phyloP scores from a whole-genome alignment of 1,284 basidiomycete species.

The Marasmius sp. region DNA sequence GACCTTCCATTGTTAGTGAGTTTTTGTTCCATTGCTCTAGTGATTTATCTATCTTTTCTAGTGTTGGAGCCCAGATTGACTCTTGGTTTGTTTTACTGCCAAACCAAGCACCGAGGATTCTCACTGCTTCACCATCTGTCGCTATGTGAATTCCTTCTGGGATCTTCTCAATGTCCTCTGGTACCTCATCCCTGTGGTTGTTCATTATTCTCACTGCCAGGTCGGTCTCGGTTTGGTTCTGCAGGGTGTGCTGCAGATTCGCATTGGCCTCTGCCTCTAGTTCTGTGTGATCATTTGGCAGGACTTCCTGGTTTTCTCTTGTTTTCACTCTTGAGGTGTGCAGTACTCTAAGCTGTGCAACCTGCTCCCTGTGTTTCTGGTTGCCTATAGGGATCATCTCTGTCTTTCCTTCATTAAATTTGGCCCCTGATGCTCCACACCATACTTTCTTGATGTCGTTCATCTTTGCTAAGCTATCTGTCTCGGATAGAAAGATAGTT shows the following conservation, averaged over 20 bases:
- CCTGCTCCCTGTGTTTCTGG: background rate
- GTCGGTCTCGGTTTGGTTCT: no score
- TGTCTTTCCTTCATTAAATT: slow-evolving; percentile 23
- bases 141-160: slow-evolving; percentile 14
- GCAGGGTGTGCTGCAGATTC: no score
- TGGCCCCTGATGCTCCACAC: slow-evolving; percentile 22
- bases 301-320: background rate
- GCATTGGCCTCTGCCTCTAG: no score
- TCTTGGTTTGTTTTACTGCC: slow-evolving; percentile 15
- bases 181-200: no score
- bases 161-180: background rate
- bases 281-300: no score
- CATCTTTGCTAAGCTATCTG: slow-evolving; percentile 14
- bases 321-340: background rate
- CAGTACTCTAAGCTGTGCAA: no score
- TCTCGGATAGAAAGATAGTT: slow-evolving; percentile 10
- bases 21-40: slow-evolving; percentile 14
- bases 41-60: slow-evolving; percentile 15
- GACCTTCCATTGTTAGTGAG: slow-evolving; percentile 16
- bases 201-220: no score
- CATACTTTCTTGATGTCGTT: slow-evolving; percentile 13
- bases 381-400: slow-evolving; percentile 18
- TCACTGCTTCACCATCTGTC: slow-evolving; percentile 12
- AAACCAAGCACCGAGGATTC: slow-evolving; percentile 20
- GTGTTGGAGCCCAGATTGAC: slow-evolving; percentile 12